Percentiles rank a stretch among this genome's conserved stretches.
phyloP scores from a whole-genome alignment of 208 protist species.

The Wallacemonas sp. region DNA sequence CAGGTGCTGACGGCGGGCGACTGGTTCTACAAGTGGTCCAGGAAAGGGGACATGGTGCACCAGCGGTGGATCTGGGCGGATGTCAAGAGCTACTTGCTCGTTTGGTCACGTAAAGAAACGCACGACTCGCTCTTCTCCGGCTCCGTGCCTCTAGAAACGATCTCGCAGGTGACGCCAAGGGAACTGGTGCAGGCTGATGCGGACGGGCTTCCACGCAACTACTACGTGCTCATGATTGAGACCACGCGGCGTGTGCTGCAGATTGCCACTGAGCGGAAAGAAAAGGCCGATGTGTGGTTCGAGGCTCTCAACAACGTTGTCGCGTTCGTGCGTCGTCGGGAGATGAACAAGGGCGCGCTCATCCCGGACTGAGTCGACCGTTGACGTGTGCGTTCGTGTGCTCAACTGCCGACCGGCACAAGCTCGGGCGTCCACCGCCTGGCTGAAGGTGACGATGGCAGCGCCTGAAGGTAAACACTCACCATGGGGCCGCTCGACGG shows the following conservation, averaged over 20 bases:
- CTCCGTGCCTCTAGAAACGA: conserved; percentile 56
- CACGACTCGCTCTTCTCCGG: conserved; percentile 49
- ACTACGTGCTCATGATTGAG: conserved; percentile 75
- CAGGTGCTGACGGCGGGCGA: conserved; percentile 63
- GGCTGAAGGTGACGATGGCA: too few relatives aligned
- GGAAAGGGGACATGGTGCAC: conserved; percentile 36
- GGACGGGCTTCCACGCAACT: conserved; percentile 51
- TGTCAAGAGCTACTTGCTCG: conserved; percentile 64
- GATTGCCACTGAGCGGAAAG: conserved; percentile 63
- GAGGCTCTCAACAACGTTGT: conserved; percentile 80
- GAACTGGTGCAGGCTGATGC: conserved; percentile 46
- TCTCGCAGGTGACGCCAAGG: conserved; percentile 50
- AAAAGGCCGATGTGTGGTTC: conserved; percentile 77
- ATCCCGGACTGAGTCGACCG: conserved; percentile 44
- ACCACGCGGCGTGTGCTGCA: conserved; percentile 62
- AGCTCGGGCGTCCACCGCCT: too few relatives aligned
- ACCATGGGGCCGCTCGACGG: too few relatives aligned
- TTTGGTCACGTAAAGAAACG: conserved; percentile 75
- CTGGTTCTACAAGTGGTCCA: conserved; percentile 87
- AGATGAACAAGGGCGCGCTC: conserved; percentile 33
- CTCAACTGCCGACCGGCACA: too few relatives aligned
- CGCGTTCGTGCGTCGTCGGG: conserved; percentile 54
- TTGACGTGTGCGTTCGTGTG: too few relatives aligned
- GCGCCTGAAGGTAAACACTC: too few relatives aligned
- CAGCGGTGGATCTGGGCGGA: conserved; percentile 82